Conservation (phyloP, 2,329 filamentous ascomycete species). For the Aquanectria penicillioides region DNA sequence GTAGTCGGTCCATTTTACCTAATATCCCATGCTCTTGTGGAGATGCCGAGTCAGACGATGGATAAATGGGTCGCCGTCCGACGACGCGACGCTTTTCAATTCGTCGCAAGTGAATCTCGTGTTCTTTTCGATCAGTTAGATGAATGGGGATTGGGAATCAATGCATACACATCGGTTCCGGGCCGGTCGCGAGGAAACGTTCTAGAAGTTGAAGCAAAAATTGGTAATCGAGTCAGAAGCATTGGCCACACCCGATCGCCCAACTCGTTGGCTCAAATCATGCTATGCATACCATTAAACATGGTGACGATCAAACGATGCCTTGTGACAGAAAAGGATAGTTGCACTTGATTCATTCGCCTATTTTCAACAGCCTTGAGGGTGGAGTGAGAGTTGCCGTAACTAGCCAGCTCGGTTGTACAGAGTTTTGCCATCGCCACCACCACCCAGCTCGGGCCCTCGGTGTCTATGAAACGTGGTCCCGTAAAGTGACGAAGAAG, state of each 20-base stretch:
- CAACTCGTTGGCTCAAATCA: not conserved
- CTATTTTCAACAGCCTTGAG: too few species aligned
- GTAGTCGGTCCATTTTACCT: conserved; percentile 30
- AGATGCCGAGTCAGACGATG: conserved; percentile 20
- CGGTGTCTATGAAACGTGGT: not conserved
- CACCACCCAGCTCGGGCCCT: not conserved
- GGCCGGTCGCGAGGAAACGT: conserved; percentile 2
- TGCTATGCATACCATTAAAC: not conserved
- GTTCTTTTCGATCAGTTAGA: not conserved
- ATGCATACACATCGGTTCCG: conserved; percentile 1
- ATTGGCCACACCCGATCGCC: conserved; percentile 7
- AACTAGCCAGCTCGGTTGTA: too few species aligned
- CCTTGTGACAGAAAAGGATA: not conserved
- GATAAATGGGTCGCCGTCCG: conserved; percentile 5
- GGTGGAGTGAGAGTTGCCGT: not conserved
- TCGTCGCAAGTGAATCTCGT: not conserved
- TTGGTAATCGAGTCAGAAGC: conserved; percentile 14
- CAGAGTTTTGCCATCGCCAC: too few species aligned
- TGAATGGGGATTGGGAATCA: conserved; percentile 4
- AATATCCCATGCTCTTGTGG: conserved; percentile 19
- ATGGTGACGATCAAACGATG: not conserved
- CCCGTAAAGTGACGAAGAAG: not conserved
- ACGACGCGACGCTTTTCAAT: conserved; percentile 8
- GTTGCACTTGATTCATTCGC: not conserved
- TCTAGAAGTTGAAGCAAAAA: not conserved